Conservation (phyloP, 139 green algal genomes). For the Micromonas pusilla region DNA sequence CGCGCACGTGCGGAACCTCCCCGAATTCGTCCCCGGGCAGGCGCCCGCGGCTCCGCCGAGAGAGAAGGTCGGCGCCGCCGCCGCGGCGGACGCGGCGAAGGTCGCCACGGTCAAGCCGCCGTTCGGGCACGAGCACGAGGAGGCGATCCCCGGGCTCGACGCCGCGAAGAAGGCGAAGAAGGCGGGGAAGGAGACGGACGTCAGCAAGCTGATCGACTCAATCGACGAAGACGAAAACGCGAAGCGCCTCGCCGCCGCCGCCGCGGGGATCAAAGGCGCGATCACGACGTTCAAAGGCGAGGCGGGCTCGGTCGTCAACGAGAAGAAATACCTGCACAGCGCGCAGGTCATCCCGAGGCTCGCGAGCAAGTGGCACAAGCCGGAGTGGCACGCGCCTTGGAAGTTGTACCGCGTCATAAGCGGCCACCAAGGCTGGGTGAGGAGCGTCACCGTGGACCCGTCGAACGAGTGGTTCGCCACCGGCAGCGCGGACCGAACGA, state of each 20-base stretch:
- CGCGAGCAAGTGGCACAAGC: constrained; percentile 82
- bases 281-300: constrained; percentile 8
- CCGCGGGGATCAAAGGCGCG: background rate
- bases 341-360: constrained; percentile 67
- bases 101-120: background rate
- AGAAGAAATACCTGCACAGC: constrained; percentile 37
- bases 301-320: background rate
- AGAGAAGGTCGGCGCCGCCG: background rate
- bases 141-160: background rate
- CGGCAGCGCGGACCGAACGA: constrained; percentile 87
- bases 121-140: background rate
- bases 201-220: constrained; percentile 5
- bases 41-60: background rate
- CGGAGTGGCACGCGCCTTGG: constrained; percentile 90
- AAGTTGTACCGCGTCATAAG: constrained; percentile 90
- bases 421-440: constrained; percentile 94
- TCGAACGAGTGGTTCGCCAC: constrained; percentile 96
- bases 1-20: constrained; percentile 3
- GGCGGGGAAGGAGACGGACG: background rate
- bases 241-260: background rate
- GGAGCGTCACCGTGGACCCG: constrained; percentile 84
- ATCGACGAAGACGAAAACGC: constrained; percentile 7
- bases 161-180: background rate
- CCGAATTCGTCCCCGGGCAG: too few species aligned
- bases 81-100: background rate